Evolutionary conservation across 805 yeast genomes (phyloP).

Genomic region (Ogataea haglerorum): DNA sequence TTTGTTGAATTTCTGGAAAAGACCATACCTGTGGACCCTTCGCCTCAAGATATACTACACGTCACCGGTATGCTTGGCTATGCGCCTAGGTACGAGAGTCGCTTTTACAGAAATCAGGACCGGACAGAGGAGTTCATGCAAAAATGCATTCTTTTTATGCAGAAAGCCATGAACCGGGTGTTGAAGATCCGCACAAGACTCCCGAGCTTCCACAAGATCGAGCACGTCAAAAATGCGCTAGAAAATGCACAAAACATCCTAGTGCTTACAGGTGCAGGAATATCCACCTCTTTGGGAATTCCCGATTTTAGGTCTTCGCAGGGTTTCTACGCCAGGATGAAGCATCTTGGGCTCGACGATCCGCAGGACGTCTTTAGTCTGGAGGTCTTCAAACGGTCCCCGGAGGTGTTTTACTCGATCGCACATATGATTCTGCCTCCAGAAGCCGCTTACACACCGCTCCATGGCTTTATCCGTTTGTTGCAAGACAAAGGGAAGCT

Average conservation of each 20-base stretch:
- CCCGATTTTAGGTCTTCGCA: slow-evolving; percentile 91
- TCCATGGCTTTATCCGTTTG: slow-evolving; percentile 74
- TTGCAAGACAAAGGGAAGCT: slow-evolving; percentile 75
- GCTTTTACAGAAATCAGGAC: slow-evolving; percentile 10
- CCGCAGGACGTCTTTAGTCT: slow-evolving; percentile 90
- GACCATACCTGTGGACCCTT: slow-evolving; percentile 59
- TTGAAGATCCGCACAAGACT: slow-evolving; percentile 52
- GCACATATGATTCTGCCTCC: slow-evolving; percentile 86
- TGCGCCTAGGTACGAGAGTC: slow-evolving; percentile 22
- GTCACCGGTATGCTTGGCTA: slow-evolving; percentile 65
- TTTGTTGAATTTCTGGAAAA: slow-evolving; percentile 48
- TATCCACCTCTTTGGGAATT: slow-evolving; percentile 83
- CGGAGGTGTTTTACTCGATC: slow-evolving; percentile 77
- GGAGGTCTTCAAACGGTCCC: slow-evolving; percentile 67
- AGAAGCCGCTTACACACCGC: slow-evolving; percentile 59
- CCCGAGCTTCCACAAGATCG: slow-evolving; percentile 51
- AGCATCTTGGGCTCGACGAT: slow-evolving; percentile 67
- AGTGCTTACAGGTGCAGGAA: slow-evolving; percentile 91
- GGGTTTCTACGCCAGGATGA: slow-evolving; percentile 74
- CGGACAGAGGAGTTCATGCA: slow-evolving; percentile 19
- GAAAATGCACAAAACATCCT: slow-evolving; percentile 56
- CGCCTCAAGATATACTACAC: slow-evolving; percentile 52
- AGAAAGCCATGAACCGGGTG: slow-evolving; percentile 64
- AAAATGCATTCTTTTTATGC: slow-evolving; percentile 46
- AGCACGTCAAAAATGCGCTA: slow-evolving; percentile 54